Conservation (phyloP, 495 filamentous ascomycete species). For the Diplogelasinospora grovesii region DNA sequence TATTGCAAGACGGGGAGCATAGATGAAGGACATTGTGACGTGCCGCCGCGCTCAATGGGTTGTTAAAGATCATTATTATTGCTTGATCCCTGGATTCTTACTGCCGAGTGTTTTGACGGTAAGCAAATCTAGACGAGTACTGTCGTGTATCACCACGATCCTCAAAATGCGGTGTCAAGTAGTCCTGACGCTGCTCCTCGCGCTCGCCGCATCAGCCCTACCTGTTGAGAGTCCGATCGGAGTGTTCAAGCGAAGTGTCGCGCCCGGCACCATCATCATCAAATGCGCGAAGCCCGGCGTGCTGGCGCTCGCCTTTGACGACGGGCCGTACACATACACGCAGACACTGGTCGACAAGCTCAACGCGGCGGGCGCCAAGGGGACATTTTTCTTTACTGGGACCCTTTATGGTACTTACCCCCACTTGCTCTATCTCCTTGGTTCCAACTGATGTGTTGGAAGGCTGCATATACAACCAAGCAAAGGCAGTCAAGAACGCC, state of each 20-base stretch:
- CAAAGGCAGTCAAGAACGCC: conserved; percentile 41
- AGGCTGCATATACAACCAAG: conserved; percentile 49
- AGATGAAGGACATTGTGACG: too few species aligned
- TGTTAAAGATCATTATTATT: too few species aligned
- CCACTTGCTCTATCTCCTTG: too few species aligned
- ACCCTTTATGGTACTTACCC: conserved; percentile 51
- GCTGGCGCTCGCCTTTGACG: conserved; percentile 58
- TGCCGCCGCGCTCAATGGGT: too few species aligned
- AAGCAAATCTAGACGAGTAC: too few species aligned
- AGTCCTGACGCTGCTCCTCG: not conserved
- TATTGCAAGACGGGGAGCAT: too few species aligned
- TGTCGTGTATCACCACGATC: too few species aligned
- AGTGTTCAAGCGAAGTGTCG: conserved; percentile 30
- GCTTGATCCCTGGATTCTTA: too few species aligned
- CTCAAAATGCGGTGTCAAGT: too few species aligned
- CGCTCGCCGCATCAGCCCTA: conserved; percentile 16
- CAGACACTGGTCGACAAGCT: conserved; percentile 59
- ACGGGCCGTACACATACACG: conserved; percentile 67
- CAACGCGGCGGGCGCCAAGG: conserved; percentile 52
- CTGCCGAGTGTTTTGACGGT: too few species aligned
- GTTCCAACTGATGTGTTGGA: too few species aligned
- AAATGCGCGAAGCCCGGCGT: conserved; percentile 36
- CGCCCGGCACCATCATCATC: conserved; percentile 33
- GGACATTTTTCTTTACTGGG: conserved; percentile 51
- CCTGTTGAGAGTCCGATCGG: conserved; percentile 29